Evolutionary conservation across 208 protist genomes (phyloP).

Genomic region (Leishmania aethiopica): DNA sequence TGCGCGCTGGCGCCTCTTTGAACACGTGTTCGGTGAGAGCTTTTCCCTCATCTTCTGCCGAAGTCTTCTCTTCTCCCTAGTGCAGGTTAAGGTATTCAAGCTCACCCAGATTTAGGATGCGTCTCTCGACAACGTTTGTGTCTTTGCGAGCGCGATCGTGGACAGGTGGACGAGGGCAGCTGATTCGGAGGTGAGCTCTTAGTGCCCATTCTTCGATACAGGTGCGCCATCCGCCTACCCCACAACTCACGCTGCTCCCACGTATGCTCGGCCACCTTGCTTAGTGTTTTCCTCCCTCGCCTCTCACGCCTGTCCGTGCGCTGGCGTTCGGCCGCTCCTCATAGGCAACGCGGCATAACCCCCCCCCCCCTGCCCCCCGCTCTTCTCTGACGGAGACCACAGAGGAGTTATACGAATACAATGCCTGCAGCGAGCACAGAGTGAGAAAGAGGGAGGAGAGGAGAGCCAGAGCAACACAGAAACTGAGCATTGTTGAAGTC

Average conservation of each 20-base stretch:
- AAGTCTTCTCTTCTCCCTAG: not conserved
- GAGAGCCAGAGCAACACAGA: not conserved
- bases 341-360: not conserved
- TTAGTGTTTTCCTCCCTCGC: not conserved
- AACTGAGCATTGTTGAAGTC: too few relatives aligned
- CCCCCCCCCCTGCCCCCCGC: not conserved
- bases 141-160: not conserved
- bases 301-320: not conserved
- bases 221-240: not conserved
- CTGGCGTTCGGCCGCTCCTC: not conserved
- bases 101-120: conserved; percentile 13
- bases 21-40: conserved; percentile 9
- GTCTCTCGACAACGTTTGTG: not conserved
- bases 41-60: conserved; percentile 30
- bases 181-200: not conserved
- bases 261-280: not conserved
- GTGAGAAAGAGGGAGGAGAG: too few relatives aligned
- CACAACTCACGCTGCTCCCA: not conserved
- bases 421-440: too few relatives aligned
- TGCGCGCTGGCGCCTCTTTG: not conserved
- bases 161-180: not conserved
- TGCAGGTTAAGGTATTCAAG: conserved; percentile 34
- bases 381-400: not conserved
- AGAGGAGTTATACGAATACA: not conserved
- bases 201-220: not conserved